Base-by-base conservation (phyloP, 805 yeast genomes). In the Schwanniomyces yamadae region DNA sequence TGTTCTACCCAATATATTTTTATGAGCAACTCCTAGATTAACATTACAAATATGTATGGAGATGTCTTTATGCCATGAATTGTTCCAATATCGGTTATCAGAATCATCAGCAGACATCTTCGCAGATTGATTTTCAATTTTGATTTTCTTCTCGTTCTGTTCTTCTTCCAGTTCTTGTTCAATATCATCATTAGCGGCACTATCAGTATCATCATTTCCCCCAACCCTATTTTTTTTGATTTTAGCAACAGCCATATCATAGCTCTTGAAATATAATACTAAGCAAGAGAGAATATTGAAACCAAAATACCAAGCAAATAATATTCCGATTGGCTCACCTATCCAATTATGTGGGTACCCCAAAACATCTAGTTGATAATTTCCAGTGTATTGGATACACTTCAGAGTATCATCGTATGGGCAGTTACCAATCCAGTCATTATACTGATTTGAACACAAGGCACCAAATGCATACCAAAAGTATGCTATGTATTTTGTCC, bases 401-500 rank as follows among this genome's bases (percentile, higher is more conserved):
- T 44, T 23, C 6, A 48, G 54, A 33, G 36, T 42, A 3, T 38
- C 38, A 11, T 54, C 54, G 13, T 35, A 31, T 1, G 77, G 69
- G 48, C 87, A 80, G 34, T 74, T 77, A 10, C 88, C 88, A 27
- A 55, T 41, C 62, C 69, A 84, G 22, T 71, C 75, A 1, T 83
- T 66, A 52, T 76, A 87, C 46, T 85, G 81, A 50, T 80, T 83
- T 0, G 89, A 71, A 26, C 73, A 49, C 38, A 81, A 50, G 2
- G 80, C 80, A 2, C 93, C 93, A 57, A 83, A 84, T 0, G 80
- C 81, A 52, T 83, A 87, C 86, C 90, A 88, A 34, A 82, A 69
- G 52, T 76, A 84, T 0, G 91, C 81, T 38, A 81, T 63, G 57
- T 84, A 87, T 52, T 82, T 84, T 4, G 82, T 73, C 96, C 96